Conservation (phyloP, 176 grass and related monocot species). For the Phragmites australis region DNA sequence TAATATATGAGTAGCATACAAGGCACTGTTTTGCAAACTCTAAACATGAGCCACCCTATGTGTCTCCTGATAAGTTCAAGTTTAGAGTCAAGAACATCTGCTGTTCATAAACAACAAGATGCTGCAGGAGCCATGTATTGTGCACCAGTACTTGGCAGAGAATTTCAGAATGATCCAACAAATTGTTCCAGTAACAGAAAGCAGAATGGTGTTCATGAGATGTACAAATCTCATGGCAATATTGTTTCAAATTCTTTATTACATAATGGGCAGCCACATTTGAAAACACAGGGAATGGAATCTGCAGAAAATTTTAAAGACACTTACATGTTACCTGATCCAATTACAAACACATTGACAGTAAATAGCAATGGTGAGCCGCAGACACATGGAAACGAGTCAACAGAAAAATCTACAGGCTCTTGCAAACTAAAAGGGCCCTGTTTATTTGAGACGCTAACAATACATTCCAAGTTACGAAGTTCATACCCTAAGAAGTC, state of each 20-base stretch:
- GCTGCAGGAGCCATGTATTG: neutral
- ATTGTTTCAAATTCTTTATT: neutral
- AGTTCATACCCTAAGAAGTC: conserved; percentile 17
- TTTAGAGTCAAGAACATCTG: no score
- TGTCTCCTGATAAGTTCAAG: neutral
- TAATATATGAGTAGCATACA: conserved; percentile 32
- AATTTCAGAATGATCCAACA: conserved; percentile 13
- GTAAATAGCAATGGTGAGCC: conserved; percentile 5
- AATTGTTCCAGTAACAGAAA: no score
- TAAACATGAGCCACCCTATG: conserved; percentile 17
- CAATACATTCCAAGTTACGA: conserved; percentile 43
- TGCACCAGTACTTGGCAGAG: conserved; percentile 17
- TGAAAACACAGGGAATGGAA: conserved; percentile 37
- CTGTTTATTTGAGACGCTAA: conserved; percentile 70
- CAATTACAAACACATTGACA: neutral
- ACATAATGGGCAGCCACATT: neutral
- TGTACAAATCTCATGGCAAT: conserved; percentile 34
- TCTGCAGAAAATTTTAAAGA: conserved; percentile 19
- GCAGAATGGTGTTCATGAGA: no score
- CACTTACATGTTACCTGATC: conserved; percentile 16
- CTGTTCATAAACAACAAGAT: conserved; percentile 12
- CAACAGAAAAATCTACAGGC: conserved; percentile 26
- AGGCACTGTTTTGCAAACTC: conserved; percentile 34
- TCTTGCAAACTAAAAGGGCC: conserved; percentile 39
- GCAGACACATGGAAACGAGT: conserved; percentile 1